These are phyloP conservation scores for Fusarium nurragi DNA, from an alignment of 2,329 filamentous ascomycete genomes.

Conservation along the genomic window DNA sequence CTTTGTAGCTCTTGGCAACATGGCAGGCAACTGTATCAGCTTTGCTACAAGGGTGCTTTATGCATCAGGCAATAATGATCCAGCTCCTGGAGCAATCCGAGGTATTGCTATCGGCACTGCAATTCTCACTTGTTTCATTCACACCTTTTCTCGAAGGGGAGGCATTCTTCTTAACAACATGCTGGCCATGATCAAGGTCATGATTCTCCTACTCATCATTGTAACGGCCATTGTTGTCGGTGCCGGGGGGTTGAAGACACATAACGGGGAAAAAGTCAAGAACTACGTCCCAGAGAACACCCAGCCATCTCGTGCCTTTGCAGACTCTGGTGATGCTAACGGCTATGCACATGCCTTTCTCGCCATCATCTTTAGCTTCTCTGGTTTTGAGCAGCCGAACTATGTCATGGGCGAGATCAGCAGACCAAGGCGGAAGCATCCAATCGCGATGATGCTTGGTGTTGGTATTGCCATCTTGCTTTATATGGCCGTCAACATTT, in stretches of 20 bases:
- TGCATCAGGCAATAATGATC: constrained; percentile 46
- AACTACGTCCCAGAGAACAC: constrained; percentile 46
- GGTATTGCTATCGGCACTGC: constrained; percentile 59
- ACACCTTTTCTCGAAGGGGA: constrained; percentile 58
- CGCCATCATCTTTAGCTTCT: constrained; percentile 54
- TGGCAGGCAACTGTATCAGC: constrained; percentile 59
- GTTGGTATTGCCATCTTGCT: constrained; percentile 46
- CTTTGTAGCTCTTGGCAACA: constrained; percentile 59
- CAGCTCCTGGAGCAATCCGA: constrained; percentile 49
- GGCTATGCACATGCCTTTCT: constrained; percentile 54
- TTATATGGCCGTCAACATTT: constrained; percentile 52
- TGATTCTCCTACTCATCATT: constrained; percentile 58
- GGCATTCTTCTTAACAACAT: constrained; percentile 62
- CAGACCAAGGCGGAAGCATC: constrained; percentile 47
- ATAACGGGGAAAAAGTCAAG: constrained; percentile 14
- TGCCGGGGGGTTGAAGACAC: constrained; percentile 38
- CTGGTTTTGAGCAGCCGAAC: constrained; percentile 53
- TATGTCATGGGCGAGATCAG: constrained; percentile 50
- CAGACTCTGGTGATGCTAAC: constrained; percentile 40
- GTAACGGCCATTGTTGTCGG: constrained; percentile 48
- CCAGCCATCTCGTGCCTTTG: constrained; percentile 39
- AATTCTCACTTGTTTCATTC: constrained; percentile 57
- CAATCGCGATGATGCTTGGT: constrained; percentile 45
- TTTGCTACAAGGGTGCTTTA: constrained; percentile 55
- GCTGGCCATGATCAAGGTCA: constrained; percentile 60